Evolutionary conservation across 768 basidiomycete species (phyloP).

Genomic region (Strobilomyces echinocephalus): DNA sequence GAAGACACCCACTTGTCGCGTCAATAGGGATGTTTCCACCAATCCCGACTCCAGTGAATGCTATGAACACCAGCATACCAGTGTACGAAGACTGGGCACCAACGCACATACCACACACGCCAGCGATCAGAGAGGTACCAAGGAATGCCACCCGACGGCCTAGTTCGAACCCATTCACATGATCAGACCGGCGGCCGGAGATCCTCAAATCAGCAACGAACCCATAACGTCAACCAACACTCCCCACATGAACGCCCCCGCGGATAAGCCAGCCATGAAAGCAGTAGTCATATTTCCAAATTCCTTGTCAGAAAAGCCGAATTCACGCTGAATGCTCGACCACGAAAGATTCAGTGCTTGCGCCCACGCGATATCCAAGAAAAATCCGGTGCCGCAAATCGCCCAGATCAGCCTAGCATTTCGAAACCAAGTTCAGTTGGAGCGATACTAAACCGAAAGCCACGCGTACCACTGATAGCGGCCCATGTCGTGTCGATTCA

Average conservation of each 20-base stretch:
- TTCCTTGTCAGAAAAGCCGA: constrained; percentile 17
- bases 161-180: neutral
- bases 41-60: constrained; percentile 9
- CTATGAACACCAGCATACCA: constrained; percentile 7
- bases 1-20: constrained; percentile 6
- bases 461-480: constrained; percentile 15
- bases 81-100: constrained; percentile 11
- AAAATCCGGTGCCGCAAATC: constrained; percentile 10
- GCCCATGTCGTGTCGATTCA: constrained; percentile 13
- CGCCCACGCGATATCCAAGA: constrained; percentile 11
- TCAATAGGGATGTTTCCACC: constrained; percentile 16
- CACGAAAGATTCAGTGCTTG: neutral
- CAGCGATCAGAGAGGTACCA: constrained; percentile 11
- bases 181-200: neutral
- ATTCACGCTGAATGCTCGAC: constrained; percentile 11
- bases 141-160: constrained; percentile 16
- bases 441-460: neutral
- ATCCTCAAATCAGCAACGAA: neutral
- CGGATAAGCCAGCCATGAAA: neutral
- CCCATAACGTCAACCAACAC: constrained; percentile 16
- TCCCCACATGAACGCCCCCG: constrained; percentile 12
- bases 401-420: constrained; percentile 12
- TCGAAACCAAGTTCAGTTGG: neutral
- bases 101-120: constrained; percentile 12
- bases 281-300: constrained; percentile 4